Base-by-base conservation (phyloP, 768 basidiomycete genomes). In the Lentinula edodes region DNA sequence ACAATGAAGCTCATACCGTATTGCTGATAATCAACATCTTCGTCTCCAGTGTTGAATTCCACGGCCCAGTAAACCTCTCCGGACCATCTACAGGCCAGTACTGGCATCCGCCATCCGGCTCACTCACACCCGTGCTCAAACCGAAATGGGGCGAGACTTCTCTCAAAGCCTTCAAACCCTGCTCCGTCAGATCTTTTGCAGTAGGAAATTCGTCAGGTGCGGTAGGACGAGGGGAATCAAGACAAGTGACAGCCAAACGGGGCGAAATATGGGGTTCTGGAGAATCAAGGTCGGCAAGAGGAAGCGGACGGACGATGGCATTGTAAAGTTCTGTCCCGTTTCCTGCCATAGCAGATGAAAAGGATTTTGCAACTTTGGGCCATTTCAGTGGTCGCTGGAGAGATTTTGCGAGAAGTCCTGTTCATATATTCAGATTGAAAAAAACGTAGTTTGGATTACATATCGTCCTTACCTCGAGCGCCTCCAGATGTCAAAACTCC, bases 21-120 rank as follows among this genome's bases (percentile, higher is more conserved):
- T 72, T 72, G 62, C 69, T 72, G 15, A 70, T 59, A 54, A 72
- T 67, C 57, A 71, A 51, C 66, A 72, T 68, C 41, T 69, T 69
- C 55, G 63, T 66, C 42, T 66, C 62, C 18, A 72, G 54, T 15
- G 45, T 71, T 50, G 67, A 66, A 56, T 72, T 71, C 70, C 71
- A 72, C 43, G 71, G 71, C 12, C 71, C 70, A 0, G 28, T 45
- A 48, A 71, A 72, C 18, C 69, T 46, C 62, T 72, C 68, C 5
- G 68, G 68, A 1, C 67, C 65, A 12, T 46, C 45, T 39, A 65
- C 67, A 34, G 66, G 64, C 69, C 69, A 70, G 50, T 66, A 70
- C 58, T 66, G 62, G 43, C 69, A 70, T 34, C 67, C 69, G 6
- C 67, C 67, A 51, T 68, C 67, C 0, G 66, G 69, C 52, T 68